phyloP scores from a whole-genome alignment of 768 basidiomycete genomes.

The Termitomyces sp. region DNA sequence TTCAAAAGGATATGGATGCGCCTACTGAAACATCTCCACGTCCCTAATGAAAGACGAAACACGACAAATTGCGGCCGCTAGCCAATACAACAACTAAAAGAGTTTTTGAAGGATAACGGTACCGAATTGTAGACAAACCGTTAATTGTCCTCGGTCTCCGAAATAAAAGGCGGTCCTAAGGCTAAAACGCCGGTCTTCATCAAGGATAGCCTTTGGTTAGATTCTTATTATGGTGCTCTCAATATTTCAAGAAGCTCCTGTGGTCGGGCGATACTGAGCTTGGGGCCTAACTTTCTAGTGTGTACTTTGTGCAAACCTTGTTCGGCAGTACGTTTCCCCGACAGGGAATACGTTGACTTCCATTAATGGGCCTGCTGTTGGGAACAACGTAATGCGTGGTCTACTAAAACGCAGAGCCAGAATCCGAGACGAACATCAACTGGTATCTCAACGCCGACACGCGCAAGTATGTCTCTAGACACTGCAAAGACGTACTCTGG shows the following conservation, averaged over 20 bases:
- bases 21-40: background rate
- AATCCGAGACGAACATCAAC: background rate
- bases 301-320: background rate
- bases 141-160: background rate
- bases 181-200: background rate
- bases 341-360: background rate
- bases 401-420: background rate
- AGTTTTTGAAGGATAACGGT: background rate
- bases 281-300: background rate
- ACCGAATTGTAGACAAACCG: background rate
- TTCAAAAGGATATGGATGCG: background rate
- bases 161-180: background rate
- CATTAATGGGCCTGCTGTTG: background rate
- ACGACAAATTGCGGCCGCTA: background rate
- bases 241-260: background rate
- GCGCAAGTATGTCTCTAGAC: background rate
- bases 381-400: background rate
- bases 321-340: background rate
- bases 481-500: slow-evolving; percentile 15
- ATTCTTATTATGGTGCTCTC: background rate
- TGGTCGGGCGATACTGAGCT: background rate
- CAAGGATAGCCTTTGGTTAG: background rate
- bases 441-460: background rate
- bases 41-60: background rate
- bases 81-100: background rate